Evolutionary conservation across 495 filamentous ascomycete genomes (phyloP).

Genomic region (Penicillium soppii): DNA sequence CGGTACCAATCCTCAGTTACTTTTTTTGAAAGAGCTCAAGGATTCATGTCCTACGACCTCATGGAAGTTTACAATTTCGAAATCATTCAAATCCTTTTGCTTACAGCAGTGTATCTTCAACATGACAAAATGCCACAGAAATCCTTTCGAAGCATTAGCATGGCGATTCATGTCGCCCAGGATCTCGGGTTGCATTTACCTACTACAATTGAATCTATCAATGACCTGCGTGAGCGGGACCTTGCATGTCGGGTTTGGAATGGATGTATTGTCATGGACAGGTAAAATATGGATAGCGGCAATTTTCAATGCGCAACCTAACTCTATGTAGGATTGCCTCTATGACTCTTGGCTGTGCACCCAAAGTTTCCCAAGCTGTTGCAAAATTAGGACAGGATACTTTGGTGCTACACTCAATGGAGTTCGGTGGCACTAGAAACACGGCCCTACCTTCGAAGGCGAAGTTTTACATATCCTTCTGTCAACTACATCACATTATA

Average conservation of each 20-base stretch:
- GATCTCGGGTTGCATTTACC: slow-evolving; percentile 67
- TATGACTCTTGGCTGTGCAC: slow-evolving; percentile 14
- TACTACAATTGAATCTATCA: slow-evolving; percentile 15
- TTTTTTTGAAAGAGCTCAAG: slow-evolving; percentile 9
- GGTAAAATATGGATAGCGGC: slow-evolving; percentile 8
- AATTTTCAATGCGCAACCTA: neutral
- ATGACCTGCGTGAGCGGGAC: slow-evolving; percentile 12
- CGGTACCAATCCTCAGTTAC: slow-evolving; percentile 10
- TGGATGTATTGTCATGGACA: slow-evolving; percentile 23
- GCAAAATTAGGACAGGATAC: slow-evolving; percentile 8
- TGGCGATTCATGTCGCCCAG: slow-evolving; percentile 50
- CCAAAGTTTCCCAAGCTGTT: slow-evolving; percentile 12
- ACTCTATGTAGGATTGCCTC: slow-evolving; percentile 4
- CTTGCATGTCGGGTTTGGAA: slow-evolving; percentile 21
- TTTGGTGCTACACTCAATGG: neutral
- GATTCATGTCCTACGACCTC: slow-evolving; percentile 16
- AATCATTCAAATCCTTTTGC: slow-evolving; percentile 21
- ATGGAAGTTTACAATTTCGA: slow-evolving; percentile 15
- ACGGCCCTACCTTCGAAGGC: slow-evolving; percentile 7
- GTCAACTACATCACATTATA: slow-evolving; percentile 14
- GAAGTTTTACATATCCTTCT: slow-evolving; percentile 14
- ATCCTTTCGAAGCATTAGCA: slow-evolving; percentile 48
- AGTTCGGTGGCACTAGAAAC: neutral
- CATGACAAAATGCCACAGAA: slow-evolving; percentile 17
- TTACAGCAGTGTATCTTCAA: slow-evolving; percentile 21